phyloP scores from a whole-genome alignment of 1,284 basidiomycete species.

The Earliella scabrosa region DNA sequence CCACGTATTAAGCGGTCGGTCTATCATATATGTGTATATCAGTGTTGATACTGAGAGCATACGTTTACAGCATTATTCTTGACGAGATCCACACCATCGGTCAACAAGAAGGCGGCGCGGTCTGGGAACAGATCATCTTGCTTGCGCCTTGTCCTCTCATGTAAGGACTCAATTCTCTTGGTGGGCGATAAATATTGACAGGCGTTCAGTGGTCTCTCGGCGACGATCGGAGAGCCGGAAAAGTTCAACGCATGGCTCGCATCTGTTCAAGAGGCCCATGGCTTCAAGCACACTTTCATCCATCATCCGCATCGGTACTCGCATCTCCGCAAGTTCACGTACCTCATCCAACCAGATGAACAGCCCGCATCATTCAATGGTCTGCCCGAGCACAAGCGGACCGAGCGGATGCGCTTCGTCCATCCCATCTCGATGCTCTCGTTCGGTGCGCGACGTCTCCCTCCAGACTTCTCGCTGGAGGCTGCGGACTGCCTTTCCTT shows the following conservation, averaged over 20 bases:
- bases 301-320: conserved; percentile 71
- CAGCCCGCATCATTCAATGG: conserved; percentile 40
- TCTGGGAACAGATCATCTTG: conserved; percentile 74
- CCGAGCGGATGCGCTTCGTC: conserved; percentile 50
- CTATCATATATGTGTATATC: not conserved
- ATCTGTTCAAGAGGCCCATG: conserved; percentile 61
- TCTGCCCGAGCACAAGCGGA: conserved; percentile 40
- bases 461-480: conserved; percentile 66
- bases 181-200: not conserved
- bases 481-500: conserved; percentile 57
- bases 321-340: conserved; percentile 70
- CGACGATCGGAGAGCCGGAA: conserved; percentile 68
- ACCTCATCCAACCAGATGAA: conserved; percentile 39
- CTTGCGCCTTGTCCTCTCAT: conserved; percentile 72
- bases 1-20: conserved; percentile 61
- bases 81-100: conserved; percentile 78
- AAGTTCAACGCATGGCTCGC: conserved; percentile 67
- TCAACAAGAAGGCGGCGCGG: conserved; percentile 65
- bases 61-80: conserved; percentile 57
- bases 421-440: conserved; percentile 62
- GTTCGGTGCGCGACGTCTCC: conserved; percentile 39
- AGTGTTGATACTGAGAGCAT: not conserved
- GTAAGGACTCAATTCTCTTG: conserved; percentile 40
- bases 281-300: conserved; percentile 60
- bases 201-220: conserved; percentile 61